Conservation (phyloP, 179 eudicot species). For the Beta lomatogona region DNA sequence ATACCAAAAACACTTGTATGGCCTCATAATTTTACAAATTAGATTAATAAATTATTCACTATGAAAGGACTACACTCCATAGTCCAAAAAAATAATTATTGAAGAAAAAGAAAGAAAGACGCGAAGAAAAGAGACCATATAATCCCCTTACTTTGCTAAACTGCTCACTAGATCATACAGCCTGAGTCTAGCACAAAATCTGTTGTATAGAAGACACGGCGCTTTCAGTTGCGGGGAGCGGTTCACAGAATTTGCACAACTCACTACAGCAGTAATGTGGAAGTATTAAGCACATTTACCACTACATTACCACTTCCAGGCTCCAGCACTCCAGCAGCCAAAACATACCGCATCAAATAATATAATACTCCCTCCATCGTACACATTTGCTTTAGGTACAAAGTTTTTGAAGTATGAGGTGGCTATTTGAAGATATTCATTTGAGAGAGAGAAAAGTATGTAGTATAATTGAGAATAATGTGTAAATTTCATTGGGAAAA, state of each 20-base stretch:
- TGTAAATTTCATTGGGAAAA: too few relatives aligned
- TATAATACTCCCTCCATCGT: too few relatives aligned
- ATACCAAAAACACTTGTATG: neutral
- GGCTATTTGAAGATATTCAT: too few relatives aligned
- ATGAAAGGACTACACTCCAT: neutral
- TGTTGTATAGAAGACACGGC: neutral
- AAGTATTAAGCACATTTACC: neutral
- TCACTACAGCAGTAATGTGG: neutral
- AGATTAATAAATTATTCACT: neutral
- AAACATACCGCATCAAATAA: neutral
- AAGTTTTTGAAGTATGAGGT: too few relatives aligned
- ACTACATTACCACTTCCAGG: neutral
- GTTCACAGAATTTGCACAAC: constrained; percentile 6
- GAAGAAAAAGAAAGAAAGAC: neutral
- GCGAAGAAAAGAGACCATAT: neutral
- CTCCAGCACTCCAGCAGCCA: too few relatives aligned
- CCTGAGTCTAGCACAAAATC: neutral
- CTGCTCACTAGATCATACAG: neutral
- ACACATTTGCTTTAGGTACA: too few relatives aligned
- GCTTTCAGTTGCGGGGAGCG: neutral
- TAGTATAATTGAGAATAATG: too few relatives aligned
- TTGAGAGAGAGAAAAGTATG: too few relatives aligned
- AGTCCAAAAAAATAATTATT: neutral
- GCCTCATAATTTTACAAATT: neutral
- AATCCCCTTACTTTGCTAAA: neutral